Base-by-base conservation (phyloP, 2,329 filamentous ascomycete genomes). In the Penicillium nordicum region DNA sequence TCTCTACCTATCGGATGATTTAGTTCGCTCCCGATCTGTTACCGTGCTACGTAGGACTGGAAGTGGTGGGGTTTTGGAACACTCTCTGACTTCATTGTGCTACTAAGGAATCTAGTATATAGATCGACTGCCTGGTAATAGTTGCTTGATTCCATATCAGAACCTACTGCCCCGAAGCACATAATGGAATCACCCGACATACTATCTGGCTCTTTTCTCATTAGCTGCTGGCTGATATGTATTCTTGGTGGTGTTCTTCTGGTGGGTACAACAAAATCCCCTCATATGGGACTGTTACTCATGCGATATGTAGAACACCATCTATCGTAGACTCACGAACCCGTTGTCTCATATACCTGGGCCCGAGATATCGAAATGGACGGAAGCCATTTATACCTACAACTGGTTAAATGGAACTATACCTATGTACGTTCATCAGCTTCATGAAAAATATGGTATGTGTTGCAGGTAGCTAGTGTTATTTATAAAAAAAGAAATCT, bases 381-480 rank as follows among this genome's bases (percentile, higher is more conserved):
- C 67, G 6, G 63, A 58, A 6, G 40, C 65, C 4, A 51, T 67
- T 9, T 57, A 63, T 14, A 57, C 48, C 18, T 67, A 63, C 47
- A 57, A 69, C 46, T 68, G 59, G 54, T 47, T 69, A 7, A 59
- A 23, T 2, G 67, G 67, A 9, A 42, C 59, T 12, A 44, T 53
- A 3, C 56, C 64, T 2, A 38, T 48, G 27, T 68, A 70, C 42
- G 53, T 72, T 16, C 62, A 72, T 32, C 14, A 43, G 2, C 61
- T 73, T 4, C 69, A 72, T 53, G 41, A 67, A 23, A 58, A 64
- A 65, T 70, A 72, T 55, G 70, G 69, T 67, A 53, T n/a, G 51
- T 23, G 12, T 1, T 4, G 12, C 16, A 12, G 16, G 34, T 9
- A 46, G 12, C 23, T 14, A 34, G 29, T 34, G 18, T 14, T 9